These are phyloP conservation scores for Cystoderma amianthinum DNA, from an alignment of 768 basidiomycete genomes.

Conservation along the genomic window DNA sequence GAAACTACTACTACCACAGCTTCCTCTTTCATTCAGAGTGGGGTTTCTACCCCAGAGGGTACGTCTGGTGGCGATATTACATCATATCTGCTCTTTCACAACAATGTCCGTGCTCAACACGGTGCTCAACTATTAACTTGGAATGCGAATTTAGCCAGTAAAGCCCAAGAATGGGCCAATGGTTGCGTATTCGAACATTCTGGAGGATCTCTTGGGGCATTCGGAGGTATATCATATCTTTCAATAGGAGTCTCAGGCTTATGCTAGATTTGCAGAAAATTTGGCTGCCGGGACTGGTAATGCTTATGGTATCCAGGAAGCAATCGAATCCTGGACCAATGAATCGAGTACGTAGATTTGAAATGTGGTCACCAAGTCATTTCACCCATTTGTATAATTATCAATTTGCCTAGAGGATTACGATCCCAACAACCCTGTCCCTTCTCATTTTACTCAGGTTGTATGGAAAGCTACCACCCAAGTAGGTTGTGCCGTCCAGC, in stretches of 20 bases:
- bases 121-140: constrained; percentile 61
- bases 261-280: constrained; percentile 41
- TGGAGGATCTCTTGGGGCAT: constrained; percentile 53
- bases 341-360: constrained; percentile 53
- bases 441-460: constrained; percentile 71
- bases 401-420: constrained; percentile 27
- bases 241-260: not conserved
- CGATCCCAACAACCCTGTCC: constrained; percentile 43
- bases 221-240: constrained; percentile 41
- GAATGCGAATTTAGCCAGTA: constrained; percentile 50
- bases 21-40: constrained; percentile 7
- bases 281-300: constrained; percentile 65
- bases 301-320: constrained; percentile 38
- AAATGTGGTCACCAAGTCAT: not conserved
- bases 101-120: constrained; percentile 52
- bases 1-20: constrained; percentile 8
- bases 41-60: constrained; percentile 8
- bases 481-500: constrained; percentile 55
- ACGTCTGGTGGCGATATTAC: constrained; percentile 38
- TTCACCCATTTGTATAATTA: too few species aligned
- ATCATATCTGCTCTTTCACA: constrained; percentile 55
- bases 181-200: constrained; percentile 67
- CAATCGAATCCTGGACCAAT: constrained; percentile 55
- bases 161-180: constrained; percentile 66
- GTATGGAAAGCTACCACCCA: constrained; percentile 67